Evolutionary conservation across 495 filamentous ascomycete species (phyloP).

Genomic region (Tricharina praecox): DNA sequence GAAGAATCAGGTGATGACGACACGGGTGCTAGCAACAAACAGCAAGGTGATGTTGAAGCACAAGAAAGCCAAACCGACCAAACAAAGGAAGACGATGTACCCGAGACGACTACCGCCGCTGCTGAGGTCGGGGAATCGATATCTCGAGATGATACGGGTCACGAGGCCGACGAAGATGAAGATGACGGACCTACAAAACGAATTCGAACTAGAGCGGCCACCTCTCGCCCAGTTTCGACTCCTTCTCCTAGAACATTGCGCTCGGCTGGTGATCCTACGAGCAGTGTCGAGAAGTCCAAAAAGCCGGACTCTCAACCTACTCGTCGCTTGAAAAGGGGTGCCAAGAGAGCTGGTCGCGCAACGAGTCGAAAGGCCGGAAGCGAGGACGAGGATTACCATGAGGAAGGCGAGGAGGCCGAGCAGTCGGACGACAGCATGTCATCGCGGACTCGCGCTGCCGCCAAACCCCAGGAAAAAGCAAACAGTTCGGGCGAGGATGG

Average conservation of each 20-base stretch:
- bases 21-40: too few species aligned
- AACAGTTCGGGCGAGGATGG: constrained; percentile 16
- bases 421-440: constrained; percentile 21
- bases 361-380: constrained; percentile 15
- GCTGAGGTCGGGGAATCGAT: background rate
- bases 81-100: constrained; percentile 11
- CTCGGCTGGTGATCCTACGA: constrained; percentile 7
- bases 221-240: constrained; percentile 9
- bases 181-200: constrained; percentile 21
- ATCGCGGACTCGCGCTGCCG: constrained; percentile 15
- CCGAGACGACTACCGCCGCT: constrained; percentile 8
- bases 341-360: constrained; percentile 8
- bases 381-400: constrained; percentile 24
- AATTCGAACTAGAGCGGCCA: constrained; percentile 12
- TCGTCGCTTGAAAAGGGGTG: constrained; percentile 11
- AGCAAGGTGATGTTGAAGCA: too few species aligned
- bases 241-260: constrained; percentile 17
- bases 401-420: constrained; percentile 17
- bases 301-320: constrained; percentile 12
- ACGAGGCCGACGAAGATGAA: constrained; percentile 24
- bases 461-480: constrained; percentile 16
- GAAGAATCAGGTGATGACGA: constrained; percentile 2
- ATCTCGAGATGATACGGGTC: constrained; percentile 18
- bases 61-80: constrained; percentile 15
- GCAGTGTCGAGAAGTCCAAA: constrained; percentile 14